Evolutionary conservation across 352 stramenopile species (phyloP).

Genomic region (Blastocystis sp.): DNA sequence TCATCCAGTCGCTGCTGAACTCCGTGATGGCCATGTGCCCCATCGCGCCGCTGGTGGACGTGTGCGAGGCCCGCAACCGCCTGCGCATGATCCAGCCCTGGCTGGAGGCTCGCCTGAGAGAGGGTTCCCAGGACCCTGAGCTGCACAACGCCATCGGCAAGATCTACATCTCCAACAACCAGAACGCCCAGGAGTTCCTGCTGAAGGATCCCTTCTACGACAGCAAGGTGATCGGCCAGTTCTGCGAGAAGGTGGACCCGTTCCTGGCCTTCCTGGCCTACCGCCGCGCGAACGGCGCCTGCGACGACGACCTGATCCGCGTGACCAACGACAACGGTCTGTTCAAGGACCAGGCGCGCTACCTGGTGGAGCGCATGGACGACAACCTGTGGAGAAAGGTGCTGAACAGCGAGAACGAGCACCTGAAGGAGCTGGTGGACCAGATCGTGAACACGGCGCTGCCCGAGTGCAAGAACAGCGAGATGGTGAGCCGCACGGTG

Average conservation of each 20-base stretch:
- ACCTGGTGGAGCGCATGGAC: constrained; percentile 97
- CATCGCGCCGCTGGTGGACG: constrained; percentile 94
- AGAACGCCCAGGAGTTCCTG: constrained; percentile 96
- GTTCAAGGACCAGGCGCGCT: constrained; percentile 97
- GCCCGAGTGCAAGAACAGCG: constrained; percentile 93
- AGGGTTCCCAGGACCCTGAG: constrained; percentile 94
- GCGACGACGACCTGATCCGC: constrained; percentile 97
- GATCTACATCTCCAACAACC: constrained; percentile 99
- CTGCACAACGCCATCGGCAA: constrained; percentile 99
- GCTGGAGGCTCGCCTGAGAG: constrained; percentile 95
- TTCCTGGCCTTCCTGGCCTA: constrained; percentile 98
- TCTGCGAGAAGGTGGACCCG: constrained; percentile 98
- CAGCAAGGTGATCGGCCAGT: constrained; percentile 94
- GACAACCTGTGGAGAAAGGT: constrained; percentile 97
- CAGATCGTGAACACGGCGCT: constrained; percentile 98
- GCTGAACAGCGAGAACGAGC: constrained; percentile 76
- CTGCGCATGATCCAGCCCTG: constrained; percentile 96
- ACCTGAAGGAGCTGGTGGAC: constrained; percentile 93
- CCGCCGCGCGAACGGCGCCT: constrained; percentile 93
- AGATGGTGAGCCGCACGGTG: constrained; percentile 98
- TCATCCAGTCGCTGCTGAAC: constrained; percentile 99
- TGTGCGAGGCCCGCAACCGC: constrained; percentile 97
- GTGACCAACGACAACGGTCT: constrained; percentile 97
- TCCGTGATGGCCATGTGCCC: constrained; percentile 86
- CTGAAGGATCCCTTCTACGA: constrained; percentile 99